Evolutionary conservation across 208 protist species (phyloP).

Genomic region (Kentomonas sorsogonicus): DNA sequence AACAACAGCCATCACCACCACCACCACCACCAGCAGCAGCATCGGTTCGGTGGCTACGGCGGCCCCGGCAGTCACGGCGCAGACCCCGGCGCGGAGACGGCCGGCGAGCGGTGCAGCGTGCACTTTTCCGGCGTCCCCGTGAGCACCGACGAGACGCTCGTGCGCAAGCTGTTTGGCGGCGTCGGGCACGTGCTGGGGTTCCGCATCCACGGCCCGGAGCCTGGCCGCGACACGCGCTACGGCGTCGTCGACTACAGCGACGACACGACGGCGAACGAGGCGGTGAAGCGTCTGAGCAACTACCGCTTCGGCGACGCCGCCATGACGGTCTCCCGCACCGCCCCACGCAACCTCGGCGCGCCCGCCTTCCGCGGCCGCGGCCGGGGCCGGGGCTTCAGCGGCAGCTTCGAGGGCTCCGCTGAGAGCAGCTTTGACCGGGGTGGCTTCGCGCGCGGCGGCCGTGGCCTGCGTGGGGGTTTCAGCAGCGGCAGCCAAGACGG

Average conservation of each 20-base stretch:
- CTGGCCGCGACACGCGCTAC: constrained; percentile 69
- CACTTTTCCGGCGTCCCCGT: constrained; percentile 84
- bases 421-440: no score
- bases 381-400: constrained; percentile 17
- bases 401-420: no score
- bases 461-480: no score
- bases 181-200: constrained; percentile 80
- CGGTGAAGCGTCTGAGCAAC: constrained; percentile 68
- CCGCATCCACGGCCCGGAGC: constrained; percentile 42
- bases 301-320: constrained; percentile 58
- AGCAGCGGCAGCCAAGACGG: no score
- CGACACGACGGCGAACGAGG: constrained; percentile 60
- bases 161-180: constrained; percentile 83
- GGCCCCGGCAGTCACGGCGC: no score
- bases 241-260: constrained; percentile 83
- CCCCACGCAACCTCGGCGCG: constrained; percentile 16
- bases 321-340: constrained; percentile 58
- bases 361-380: constrained; percentile 16
- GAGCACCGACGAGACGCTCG: constrained; percentile 35
- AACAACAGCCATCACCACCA: no score
- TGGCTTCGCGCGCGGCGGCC: no score
- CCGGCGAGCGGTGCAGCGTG: constrained; percentile 30
- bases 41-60: no score
- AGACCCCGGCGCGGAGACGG: constrained; percentile 16
- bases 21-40: no score